Percentiles rank a stretch among this genome's conserved stretches.
Evolutionary conservation across 2,329 filamentous ascomycete genomes (phyloP).

Genomic region (Penicillium sp.): DNA sequence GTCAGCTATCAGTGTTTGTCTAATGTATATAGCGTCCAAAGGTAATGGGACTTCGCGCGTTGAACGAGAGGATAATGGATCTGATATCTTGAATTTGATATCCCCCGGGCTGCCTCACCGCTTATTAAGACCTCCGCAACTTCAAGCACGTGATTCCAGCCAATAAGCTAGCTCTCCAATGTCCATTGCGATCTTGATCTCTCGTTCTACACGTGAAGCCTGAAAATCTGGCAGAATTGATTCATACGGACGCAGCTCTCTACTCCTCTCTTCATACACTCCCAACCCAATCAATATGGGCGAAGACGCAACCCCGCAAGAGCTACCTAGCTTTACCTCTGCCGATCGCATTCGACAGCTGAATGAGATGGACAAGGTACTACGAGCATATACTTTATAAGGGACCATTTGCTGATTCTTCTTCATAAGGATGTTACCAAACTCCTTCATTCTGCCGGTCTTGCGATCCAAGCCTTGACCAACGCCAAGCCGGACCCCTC

Average conservation of each 20-base stretch:
- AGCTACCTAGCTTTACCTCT: slow-evolving; percentile 50
- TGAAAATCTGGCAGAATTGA: not conserved
- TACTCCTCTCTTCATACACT: not conserved
- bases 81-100: slow-evolving; percentile 21
- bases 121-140: slow-evolving; percentile 11
- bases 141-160: slow-evolving; percentile 11
- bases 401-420: not conserved
- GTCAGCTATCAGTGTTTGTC: not conserved
- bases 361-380: slow-evolving; percentile 64
- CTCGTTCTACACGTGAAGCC: not conserved
- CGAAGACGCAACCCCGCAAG: slow-evolving; percentile 16
- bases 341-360: slow-evolving; percentile 73
- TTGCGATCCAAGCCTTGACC: slow-evolving; percentile 56
- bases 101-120: slow-evolving; percentile 10
- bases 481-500: slow-evolving; percentile 37
- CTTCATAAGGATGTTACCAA: slow-evolving; percentile 41
- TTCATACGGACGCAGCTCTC: not conserved
- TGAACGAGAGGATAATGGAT: slow-evolving; percentile 9
- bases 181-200: not conserved
- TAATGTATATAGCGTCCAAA: not conserved
- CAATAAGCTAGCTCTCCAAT: not conserved
- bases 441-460: slow-evolving; percentile 52
- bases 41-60: not conserved
- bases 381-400: not conserved
- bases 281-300: slow-evolving; percentile 15